Evolutionary conservation across 805 yeast genomes (phyloP).

Genomic region (Candida sithepensis): DNA sequence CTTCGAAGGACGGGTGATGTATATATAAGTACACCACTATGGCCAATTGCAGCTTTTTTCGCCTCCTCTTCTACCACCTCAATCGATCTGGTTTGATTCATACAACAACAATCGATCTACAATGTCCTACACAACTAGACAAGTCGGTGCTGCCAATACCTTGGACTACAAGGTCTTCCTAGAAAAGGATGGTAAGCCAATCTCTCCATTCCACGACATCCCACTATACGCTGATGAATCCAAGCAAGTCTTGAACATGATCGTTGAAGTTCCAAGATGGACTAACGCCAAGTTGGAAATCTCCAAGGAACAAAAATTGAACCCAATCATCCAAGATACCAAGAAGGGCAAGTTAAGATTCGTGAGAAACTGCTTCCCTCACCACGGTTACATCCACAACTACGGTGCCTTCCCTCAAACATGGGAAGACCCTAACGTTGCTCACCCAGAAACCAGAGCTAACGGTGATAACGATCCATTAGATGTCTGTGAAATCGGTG

Average conservation of each 20-base stretch:
- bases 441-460: constrained; percentile 63
- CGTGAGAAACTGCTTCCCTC: constrained; percentile 97
- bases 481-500: constrained; percentile 82
- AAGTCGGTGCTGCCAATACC: constrained; percentile 93
- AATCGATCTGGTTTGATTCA: too few relatives aligned
- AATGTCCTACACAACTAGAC: constrained; percentile 85
- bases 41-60: too few relatives aligned
- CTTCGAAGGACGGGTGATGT: too few relatives aligned
- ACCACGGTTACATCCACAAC: constrained; percentile 97
- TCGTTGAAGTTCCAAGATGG: constrained; percentile 99
- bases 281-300: constrained; percentile 96
- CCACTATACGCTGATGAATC: constrained; percentile 93
- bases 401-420: constrained; percentile 98
- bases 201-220: constrained; percentile 93
- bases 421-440: constrained; percentile 70
- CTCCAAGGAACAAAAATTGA: constrained; percentile 74
- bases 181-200: constrained; percentile 90
- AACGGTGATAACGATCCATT: constrained; percentile 85
- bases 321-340: constrained; percentile 96
- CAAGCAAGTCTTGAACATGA: constrained; percentile 70
- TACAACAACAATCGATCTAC: background rate
- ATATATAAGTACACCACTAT: too few relatives aligned
- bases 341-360: constrained; percentile 95
- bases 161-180: constrained; percentile 88
- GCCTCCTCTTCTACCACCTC: too few relatives aligned